Evolutionary conservation across 805 yeast genomes (phyloP).

Genomic region (Hanseniaspora thailandica): DNA sequence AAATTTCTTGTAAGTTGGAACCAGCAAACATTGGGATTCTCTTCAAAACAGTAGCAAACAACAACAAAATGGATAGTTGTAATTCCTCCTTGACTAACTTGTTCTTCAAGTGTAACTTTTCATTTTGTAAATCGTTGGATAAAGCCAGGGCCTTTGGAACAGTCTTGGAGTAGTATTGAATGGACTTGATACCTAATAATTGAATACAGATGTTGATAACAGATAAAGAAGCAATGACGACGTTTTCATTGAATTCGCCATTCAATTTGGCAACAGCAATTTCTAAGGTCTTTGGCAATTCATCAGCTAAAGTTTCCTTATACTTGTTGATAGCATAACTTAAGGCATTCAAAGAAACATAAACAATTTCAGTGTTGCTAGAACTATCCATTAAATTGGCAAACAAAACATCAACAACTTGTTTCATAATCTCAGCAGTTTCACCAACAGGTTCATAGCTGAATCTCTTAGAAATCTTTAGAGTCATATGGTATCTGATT

Average conservation of each 20-base stretch:
- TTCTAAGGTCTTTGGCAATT: conserved; percentile 40
- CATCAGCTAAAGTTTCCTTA: conserved; percentile 38
- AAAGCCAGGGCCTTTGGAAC: conserved; percentile 61
- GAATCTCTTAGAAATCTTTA: conserved; percentile 55
- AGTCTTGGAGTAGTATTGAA: conserved; percentile 75
- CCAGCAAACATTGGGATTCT: conserved; percentile 77
- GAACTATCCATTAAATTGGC: conserved; percentile 27
- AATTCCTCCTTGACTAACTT: conserved; percentile 23
- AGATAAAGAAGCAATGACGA: conserved; percentile 61
- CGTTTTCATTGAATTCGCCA: conserved; percentile 40
- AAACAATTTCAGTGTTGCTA: conserved; percentile 39
- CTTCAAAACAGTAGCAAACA: conserved; percentile 64
- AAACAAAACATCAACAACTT: conserved; percentile 41
- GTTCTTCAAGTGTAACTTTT: conserved; percentile 14
- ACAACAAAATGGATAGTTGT: conserved; percentile 59
- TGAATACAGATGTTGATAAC: conserved; percentile 59
- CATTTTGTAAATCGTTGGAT: conserved; percentile 25
- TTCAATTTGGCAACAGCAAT: conserved; percentile 41
- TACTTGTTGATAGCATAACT: conserved; percentile 54
- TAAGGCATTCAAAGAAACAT: conserved; percentile 57
- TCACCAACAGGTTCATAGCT: conserved; percentile 47
- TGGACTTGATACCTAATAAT: conserved; percentile 70
- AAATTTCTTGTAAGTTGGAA: conserved; percentile 52
- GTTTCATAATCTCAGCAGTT: conserved; percentile 40
- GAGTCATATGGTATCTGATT: conserved; percentile 50